A percentile compares a stretch with the other conserved stretches of the same genome.
Conservation (phyloP, 306 rosid species). For the Carpinus fangiana region DNA sequence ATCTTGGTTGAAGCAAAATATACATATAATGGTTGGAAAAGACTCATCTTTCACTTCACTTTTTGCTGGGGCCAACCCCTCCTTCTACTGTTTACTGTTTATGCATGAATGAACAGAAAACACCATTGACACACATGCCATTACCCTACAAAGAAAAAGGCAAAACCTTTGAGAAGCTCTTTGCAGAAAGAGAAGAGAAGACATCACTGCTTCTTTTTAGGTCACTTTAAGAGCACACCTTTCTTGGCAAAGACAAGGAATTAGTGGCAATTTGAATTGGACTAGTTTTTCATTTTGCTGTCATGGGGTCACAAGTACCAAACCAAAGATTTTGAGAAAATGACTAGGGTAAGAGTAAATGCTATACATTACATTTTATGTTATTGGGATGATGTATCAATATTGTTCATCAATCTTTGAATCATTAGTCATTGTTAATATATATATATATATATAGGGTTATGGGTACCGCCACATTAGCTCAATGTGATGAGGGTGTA, state of each 20-base stretch:
- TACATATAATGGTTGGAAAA: not conserved
- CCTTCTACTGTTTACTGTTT: slow-evolving; percentile 2
- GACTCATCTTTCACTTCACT: not conserved
- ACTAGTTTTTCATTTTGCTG: not conserved
- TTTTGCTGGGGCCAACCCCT: not conserved
- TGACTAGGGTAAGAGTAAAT: not conserved
- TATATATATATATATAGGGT: too few relatives aligned
- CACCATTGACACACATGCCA: not conserved
- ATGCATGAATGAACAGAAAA: slow-evolving; percentile 29
- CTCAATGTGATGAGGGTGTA: too few relatives aligned
- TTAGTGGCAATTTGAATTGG: not conserved
- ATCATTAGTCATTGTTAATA: too few relatives aligned
- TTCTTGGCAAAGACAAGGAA: not conserved
- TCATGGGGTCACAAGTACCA: not conserved
- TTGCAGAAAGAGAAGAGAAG: not conserved
- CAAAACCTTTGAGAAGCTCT: not conserved
- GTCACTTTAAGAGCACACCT: not conserved
- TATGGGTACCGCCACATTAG: too few relatives aligned
- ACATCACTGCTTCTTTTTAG: not conserved
- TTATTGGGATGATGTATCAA: too few relatives aligned
- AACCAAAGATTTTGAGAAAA: not conserved
- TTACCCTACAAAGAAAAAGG: not conserved
- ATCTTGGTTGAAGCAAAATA: slow-evolving; percentile 1
- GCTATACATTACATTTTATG: too few relatives aligned
- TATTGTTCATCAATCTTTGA: too few relatives aligned